Conservation (phyloP, 2,329 filamentous ascomycete species). For the Ophiocordyceps camponoti-floridani region DNA sequence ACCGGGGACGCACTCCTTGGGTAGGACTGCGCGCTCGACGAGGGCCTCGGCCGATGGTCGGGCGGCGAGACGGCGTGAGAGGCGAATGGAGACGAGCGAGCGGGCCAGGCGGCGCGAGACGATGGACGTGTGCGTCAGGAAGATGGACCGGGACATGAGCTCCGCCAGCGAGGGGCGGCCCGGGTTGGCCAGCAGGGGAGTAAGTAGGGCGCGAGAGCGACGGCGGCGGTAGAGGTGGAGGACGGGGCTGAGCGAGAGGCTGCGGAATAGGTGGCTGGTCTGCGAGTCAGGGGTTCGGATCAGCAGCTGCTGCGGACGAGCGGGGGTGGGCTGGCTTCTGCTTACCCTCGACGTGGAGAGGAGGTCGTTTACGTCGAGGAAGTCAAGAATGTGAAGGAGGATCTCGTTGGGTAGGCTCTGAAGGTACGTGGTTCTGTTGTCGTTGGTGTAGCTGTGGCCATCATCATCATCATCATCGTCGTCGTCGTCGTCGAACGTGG, state of each 20-base stretch:
- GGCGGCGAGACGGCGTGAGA: slow-evolving; percentile 40
- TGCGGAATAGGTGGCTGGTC: slow-evolving; percentile 44
- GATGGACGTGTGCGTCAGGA: slow-evolving; percentile 46
- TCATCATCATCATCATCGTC: too few species aligned
- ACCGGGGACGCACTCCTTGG: slow-evolving; percentile 41
- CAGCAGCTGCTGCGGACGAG: neutral
- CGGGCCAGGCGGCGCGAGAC: slow-evolving; percentile 45
- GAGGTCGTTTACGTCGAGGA: slow-evolving; percentile 38
- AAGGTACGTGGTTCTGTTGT: slow-evolving; percentile 7
- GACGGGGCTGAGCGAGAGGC: slow-evolving; percentile 44
- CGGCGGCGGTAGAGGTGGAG: slow-evolving; percentile 45
- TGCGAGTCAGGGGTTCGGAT: slow-evolving; percentile 11
- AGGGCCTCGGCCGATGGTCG: slow-evolving; percentile 42
- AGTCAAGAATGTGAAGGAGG: slow-evolving; percentile 34
- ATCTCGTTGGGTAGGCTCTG: slow-evolving; percentile 36
- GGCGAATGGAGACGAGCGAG: slow-evolving; percentile 45
- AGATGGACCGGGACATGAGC: slow-evolving; percentile 46
- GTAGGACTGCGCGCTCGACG: slow-evolving; percentile 45
- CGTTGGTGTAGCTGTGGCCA: neutral
- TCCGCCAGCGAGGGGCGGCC: slow-evolving; percentile 41
- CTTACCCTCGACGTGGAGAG: slow-evolving; percentile 37
- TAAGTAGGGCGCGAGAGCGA: slow-evolving; percentile 33
- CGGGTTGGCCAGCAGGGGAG: slow-evolving; percentile 35
- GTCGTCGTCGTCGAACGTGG: neutral
- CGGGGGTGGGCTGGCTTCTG: slow-evolving; percentile 3